Base-by-base conservation (phyloP, 1,284 basidiomycete genomes). In the Xerocomus nothofagi region DNA sequence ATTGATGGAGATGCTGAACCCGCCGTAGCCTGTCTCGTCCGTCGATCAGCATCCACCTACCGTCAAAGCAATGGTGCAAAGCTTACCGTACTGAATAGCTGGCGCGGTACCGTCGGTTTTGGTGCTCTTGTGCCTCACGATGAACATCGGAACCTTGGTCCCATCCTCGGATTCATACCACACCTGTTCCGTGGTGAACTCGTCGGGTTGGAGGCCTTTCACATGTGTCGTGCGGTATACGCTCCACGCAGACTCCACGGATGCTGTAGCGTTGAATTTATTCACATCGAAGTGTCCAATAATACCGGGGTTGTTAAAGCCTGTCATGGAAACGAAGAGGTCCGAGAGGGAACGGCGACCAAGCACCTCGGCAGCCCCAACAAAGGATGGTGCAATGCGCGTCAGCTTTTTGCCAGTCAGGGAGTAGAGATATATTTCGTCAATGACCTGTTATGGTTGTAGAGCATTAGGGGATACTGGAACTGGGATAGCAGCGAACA, bases 61-160 rank as follows among this genome's bases (percentile, higher is more conserved):
- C n/a, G 23, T 40, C 30, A 10, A 24, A 24, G 26, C 4, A 27
- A 11, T n/a, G 3, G 38, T 12, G 17, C 32, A 15, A 20, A 65
- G 10, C 74, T 67, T 62, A 79, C 87, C 89, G 57, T 92, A 94
- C 62, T 92, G 86, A 23, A 92, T 74, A 0, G 81, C 87, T 5
- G 91, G 84, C 0, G 89, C 88, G 0, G 83, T 86, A 9, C 91
- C 91, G 57, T 93, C 87, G 46, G 81, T 74, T 56, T 77, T 72
- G 17, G 86, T 88, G 20, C 76, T 77, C 64, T 88, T 88, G 62
- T 87, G 87, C 43, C 83, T 78, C 26, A 93, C 89, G 50, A 94
- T 78, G 63, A 93, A 94, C 89, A 94, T 92, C 3, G 91, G 91
- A 29, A 94, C 76, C 43, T 76, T 79, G 3, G 90, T 93, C 0